phyloP scores from a whole-genome alignment of 2,329 filamentous ascomycete genomes.

The Endoconidiophora laricicola region DNA sequence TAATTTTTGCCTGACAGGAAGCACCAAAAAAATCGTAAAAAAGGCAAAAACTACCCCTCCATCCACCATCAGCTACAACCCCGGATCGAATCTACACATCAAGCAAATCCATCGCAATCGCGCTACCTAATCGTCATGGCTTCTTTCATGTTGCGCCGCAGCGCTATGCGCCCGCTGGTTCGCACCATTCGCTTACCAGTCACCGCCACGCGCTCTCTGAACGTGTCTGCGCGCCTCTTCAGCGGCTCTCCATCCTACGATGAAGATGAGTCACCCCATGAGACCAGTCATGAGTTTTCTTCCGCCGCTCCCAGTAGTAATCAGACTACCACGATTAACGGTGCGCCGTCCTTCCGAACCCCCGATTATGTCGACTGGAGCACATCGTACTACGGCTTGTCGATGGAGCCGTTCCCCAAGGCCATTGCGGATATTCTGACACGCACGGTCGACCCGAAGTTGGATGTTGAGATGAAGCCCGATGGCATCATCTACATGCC shows the following conservation, averaged over 20 bases:
- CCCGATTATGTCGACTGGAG: slow-evolving; percentile 51
- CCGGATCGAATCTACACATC: no score
- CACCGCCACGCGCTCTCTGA: background rate
- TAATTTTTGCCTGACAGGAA: background rate
- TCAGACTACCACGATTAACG: slow-evolving; percentile 5
- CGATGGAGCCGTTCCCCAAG: slow-evolving; percentile 49
- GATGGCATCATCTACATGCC: slow-evolving; percentile 93
- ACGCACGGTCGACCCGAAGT: slow-evolving; percentile 42
- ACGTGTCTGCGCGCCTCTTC: slow-evolving; percentile 4
- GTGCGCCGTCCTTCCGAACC: background rate
- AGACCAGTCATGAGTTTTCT: background rate
- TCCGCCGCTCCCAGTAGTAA: background rate
- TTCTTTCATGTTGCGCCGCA: slow-evolving; percentile 3
- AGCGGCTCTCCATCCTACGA: slow-evolving; percentile 5
- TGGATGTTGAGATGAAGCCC: slow-evolving; percentile 88
- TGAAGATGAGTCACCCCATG: background rate
- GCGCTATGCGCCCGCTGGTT: slow-evolving; percentile 14
- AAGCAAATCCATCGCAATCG: background rate
- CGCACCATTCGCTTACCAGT: background rate
- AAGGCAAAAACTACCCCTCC: background rate
- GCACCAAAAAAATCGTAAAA: background rate
- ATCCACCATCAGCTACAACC: background rate
- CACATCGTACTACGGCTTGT: slow-evolving; percentile 66
- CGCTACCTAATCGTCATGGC: background rate
- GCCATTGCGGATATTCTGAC: slow-evolving; percentile 55